Conservation (phyloP, 169 alveolate genomes). For the Plasmodium knowlesi region DNA sequence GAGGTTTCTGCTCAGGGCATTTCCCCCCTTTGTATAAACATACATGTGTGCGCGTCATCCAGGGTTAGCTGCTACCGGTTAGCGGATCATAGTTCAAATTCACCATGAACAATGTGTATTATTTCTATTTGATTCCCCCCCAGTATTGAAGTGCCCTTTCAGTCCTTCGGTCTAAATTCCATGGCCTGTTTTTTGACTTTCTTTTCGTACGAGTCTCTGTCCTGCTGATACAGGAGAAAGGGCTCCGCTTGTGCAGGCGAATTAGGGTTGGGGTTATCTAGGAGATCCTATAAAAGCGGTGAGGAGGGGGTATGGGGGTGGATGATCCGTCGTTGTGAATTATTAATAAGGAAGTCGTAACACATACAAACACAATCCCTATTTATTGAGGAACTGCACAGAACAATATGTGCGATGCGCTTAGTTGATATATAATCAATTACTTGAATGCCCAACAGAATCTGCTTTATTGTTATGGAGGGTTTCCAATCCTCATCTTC, state of each 20-base stretch:
- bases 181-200: slow-evolving; percentile 85
- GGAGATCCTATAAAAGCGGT: slow-evolving; percentile 88
- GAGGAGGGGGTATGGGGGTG: neutral
- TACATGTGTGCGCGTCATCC: neutral
- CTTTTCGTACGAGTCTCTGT: slow-evolving; percentile 91
- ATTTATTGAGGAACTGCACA: neutral
- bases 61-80: neutral
- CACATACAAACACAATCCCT: neutral
- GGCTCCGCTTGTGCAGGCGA: slow-evolving; percentile 99
- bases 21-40: neutral
- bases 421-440: neutral
- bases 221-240: slow-evolving; percentile 91
- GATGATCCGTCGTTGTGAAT: neutral
- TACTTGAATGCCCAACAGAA: slow-evolving; percentile 97
- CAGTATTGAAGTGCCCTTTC: neutral
- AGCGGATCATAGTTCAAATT: neutral
- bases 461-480: slow-evolving; percentile 97
- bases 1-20: neutral
- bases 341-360: neutral
- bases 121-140: neutral
- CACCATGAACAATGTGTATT: neutral
- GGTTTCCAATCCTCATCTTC: slow-evolving; percentile 99
- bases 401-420: neutral
- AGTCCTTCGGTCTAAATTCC: slow-evolving; percentile 81
- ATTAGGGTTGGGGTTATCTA: slow-evolving; percentile 96